Evolutionary conservation across 2,329 filamentous ascomycete genomes (phyloP), one percentile per base, ranked within the genome.

Genomic region (Exophiala mesophila): DNA sequence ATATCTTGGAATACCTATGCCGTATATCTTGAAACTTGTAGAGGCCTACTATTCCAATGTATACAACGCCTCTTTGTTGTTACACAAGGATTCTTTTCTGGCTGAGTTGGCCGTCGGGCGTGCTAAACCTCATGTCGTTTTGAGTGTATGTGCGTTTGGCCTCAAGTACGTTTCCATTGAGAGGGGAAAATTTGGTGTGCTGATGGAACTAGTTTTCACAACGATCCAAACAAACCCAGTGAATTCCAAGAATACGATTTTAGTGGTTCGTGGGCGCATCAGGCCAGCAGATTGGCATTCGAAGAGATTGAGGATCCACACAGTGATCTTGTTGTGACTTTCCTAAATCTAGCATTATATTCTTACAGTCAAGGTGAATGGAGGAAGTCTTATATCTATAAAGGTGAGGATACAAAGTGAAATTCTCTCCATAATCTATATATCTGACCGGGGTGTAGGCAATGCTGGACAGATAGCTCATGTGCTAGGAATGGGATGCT

Each of bases 341-440:
- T 44, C 9, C n/a, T 23, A 10, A 39, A 10, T 36, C 24, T 47
- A 21, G 31, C 6, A 15, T 30, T 40, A 4, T 47, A 44, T 40
- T 47, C 40, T 40, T 41, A 47, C 30, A 33, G 33, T 17, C 44
- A 47, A 23, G 44, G 44, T n/a, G 38, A 34, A 4, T 47, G 44
- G 44, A 45, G 37, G 24, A 6, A 40, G 12, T 19, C 18, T 13
- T 31, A 40, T 19, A 17, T 45, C 6, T 20, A 45, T 19, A 45
- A 45, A 45, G 42, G 42, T 45, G 21, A 21, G 12, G 10, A 21
- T 7, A 18, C 26, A 21, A 12, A n/a, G n/a, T n/a, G n/a, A n/a
- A n/a, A n/a, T n/a, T n/a, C n/a, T n/a, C n/a, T n/a, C n/a, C n/a
- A n/a, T n/a, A n/a, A n/a, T n/a, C n/a, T n/a, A n/a, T n/a, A n/a